A percentile compares a stretch with the other conserved stretches of the same genome.
Evolutionary conservation across 768 basidiomycete species (phyloP).

Genomic region (Leucocoprinus birnbaumii): DNA sequence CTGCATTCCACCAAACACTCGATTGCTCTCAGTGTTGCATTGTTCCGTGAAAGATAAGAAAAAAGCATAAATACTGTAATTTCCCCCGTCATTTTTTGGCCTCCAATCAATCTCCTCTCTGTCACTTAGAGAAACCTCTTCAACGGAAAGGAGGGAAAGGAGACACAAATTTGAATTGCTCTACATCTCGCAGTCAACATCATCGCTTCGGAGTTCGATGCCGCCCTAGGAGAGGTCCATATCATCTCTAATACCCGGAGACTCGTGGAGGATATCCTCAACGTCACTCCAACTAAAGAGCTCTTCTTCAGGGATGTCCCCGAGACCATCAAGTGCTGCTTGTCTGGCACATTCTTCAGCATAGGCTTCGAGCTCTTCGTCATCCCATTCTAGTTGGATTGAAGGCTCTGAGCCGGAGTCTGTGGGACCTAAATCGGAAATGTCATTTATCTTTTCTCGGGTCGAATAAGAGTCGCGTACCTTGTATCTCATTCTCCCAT

Average conservation of each 20-base stretch:
- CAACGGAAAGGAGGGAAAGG: too few species aligned
- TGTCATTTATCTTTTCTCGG: too few species aligned
- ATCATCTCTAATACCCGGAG: conserved; percentile 16
- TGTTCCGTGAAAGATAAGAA: too few species aligned
- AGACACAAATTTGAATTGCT: too few species aligned
- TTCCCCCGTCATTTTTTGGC: too few species aligned
- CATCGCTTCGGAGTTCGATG: too few species aligned
- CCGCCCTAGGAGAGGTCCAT: conserved; percentile 28
- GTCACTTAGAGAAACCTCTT: too few species aligned
- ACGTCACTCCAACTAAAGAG: conserved; percentile 21
- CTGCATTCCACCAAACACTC: too few species aligned
- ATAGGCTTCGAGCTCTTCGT: conserved; percentile 57
- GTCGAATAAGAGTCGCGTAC: conserved; percentile 22
- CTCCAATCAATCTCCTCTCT: too few species aligned
- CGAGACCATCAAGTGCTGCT: conserved; percentile 41
- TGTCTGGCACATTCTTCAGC: conserved; percentile 49
- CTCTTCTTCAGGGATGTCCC: conserved; percentile 42
- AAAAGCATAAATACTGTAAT: too few species aligned
- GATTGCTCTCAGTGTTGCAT: too few species aligned
- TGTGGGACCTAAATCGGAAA: background rate
- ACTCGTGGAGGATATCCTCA: conserved; percentile 12
- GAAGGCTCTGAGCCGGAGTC: background rate
- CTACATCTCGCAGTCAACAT: too few species aligned
- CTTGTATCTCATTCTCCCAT: conserved; percentile 60
- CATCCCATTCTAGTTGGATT: conserved; percentile 48